Evolutionary conservation across 768 basidiomycete genomes (phyloP).

Genomic region (Dacryopinax primogenitus): DNA sequence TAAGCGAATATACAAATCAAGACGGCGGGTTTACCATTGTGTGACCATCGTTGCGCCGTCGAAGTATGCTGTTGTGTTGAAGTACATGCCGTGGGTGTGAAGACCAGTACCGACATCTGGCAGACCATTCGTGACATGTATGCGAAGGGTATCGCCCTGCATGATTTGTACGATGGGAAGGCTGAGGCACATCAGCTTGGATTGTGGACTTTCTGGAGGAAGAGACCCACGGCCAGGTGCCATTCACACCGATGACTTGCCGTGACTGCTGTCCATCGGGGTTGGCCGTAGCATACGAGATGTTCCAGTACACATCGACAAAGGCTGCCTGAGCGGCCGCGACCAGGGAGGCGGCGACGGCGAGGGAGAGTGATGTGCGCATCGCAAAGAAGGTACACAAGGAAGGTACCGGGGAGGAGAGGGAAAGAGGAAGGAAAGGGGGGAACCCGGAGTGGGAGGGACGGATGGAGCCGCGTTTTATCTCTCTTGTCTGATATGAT

Average conservation of each 20-base stretch:
- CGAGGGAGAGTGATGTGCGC: constrained; percentile 1
- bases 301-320: constrained; percentile 30
- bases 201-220: background rate
- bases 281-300: constrained; percentile 28
- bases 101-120: constrained; percentile 24
- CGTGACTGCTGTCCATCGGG: constrained; percentile 28
- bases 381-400: background rate
- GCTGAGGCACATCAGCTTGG: too few species aligned
- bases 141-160: constrained; percentile 27
- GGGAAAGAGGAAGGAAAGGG: background rate
- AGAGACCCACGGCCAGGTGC: constrained; percentile 32
- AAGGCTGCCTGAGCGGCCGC: constrained; percentile 16
- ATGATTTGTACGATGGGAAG: constrained; percentile 28
- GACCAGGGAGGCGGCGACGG: background rate
- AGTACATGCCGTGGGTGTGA: constrained; percentile 33
- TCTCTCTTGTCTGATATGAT: background rate
- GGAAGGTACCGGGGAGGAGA: background rate
- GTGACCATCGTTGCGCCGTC: constrained; percentile 33
- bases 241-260: constrained; percentile 30
- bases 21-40: constrained; percentile 22
- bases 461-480: background rate
- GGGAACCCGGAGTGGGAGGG: background rate
- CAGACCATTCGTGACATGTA: constrained; percentile 27
- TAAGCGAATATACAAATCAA: background rate
- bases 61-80: constrained; percentile 28